These are phyloP conservation scores for Ophiostoma ulmi DNA, from an alignment of 2,329 filamentous ascomycete species.

Conservation along the genomic window DNA sequence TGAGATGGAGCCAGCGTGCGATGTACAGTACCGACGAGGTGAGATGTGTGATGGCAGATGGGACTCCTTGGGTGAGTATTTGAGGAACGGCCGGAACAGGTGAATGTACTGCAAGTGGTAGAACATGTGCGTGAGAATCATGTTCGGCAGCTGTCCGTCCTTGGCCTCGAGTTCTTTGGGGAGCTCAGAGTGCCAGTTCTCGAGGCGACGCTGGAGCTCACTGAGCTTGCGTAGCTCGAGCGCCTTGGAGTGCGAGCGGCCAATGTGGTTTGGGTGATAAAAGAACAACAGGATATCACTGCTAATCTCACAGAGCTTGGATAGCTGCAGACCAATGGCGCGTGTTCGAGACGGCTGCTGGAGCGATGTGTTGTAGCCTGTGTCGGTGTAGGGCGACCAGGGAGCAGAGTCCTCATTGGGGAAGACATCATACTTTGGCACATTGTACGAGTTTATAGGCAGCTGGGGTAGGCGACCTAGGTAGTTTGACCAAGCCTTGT, in stretches of 20 bases:
- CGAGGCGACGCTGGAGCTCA: constrained; percentile 82
- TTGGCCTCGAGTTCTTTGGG: constrained; percentile 83
- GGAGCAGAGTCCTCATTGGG: constrained; percentile 77
- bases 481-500: constrained; percentile 99
- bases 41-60: constrained; percentile 83
- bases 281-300: constrained; percentile 85
- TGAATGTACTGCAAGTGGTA: constrained; percentile 60
- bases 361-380: constrained; percentile 65
- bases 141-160: constrained; percentile 82
- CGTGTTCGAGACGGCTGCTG: constrained; percentile 79
- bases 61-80: constrained; percentile 75
- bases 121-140: constrained; percentile 84
- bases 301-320: constrained; percentile 84
- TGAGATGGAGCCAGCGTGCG: constrained; percentile 82
- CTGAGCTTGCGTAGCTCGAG: constrained; percentile 87
- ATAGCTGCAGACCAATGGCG: constrained; percentile 74
- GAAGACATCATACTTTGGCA: constrained; percentile 86
- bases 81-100: constrained; percentile 36
- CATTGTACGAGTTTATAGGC: constrained; percentile 71
- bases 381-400: constrained; percentile 77
- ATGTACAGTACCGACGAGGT: constrained; percentile 82
- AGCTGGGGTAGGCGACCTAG: constrained; percentile 86
- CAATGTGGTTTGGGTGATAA: constrained; percentile 72
- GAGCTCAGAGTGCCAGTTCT: constrained; percentile 80
- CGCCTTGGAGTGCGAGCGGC: constrained; percentile 64